Conservation (phyloP, 176 grass and related monocot genomes). For the Triticum urartu region DNA sequence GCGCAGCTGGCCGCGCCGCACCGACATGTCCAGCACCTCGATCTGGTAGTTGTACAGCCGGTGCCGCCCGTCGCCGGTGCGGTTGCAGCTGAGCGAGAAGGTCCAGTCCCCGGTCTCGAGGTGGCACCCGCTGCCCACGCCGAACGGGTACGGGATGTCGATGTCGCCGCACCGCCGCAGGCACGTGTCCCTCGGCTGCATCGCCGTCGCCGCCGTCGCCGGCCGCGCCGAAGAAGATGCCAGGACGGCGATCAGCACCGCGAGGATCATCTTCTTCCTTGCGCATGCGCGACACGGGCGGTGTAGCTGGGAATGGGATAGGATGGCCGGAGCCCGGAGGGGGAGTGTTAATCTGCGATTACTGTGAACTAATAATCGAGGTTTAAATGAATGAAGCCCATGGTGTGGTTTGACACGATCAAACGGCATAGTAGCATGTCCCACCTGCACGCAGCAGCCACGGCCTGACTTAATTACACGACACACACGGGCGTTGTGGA, state of each 20-base stretch:
- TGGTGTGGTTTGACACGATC: neutral
- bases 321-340: neutral
- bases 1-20: slow-evolving; percentile 34
- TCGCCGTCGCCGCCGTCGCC: neutral
- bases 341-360: neutral
- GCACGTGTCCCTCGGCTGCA: slow-evolving; percentile 39
- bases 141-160: slow-evolving; percentile 78
- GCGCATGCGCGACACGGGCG: neutral
- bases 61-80: neutral
- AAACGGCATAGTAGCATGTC: neutral
- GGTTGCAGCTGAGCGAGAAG: slow-evolving; percentile 49
- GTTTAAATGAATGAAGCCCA: neutral
- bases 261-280: neutral
- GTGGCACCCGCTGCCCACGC: slow-evolving; percentile 55
- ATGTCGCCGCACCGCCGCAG: slow-evolving; percentile 47
- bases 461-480: slow-evolving; percentile 2
- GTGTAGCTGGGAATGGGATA: neutral
- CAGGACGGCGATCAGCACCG: neutral
- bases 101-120: slow-evolving; percentile 55
- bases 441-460: slow-evolving; percentile 1
- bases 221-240: neutral
- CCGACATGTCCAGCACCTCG: slow-evolving; percentile 48
- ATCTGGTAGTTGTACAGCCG: slow-evolving; percentile 48
- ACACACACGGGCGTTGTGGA: neutral
- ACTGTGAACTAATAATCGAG: slow-evolving; percentile 24